Percentiles rank a stretch among this genome's conserved stretches.
phyloP scores from a whole-genome alignment of 495 filamentous ascomycete species.

The Filosporella fistucella region DNA sequence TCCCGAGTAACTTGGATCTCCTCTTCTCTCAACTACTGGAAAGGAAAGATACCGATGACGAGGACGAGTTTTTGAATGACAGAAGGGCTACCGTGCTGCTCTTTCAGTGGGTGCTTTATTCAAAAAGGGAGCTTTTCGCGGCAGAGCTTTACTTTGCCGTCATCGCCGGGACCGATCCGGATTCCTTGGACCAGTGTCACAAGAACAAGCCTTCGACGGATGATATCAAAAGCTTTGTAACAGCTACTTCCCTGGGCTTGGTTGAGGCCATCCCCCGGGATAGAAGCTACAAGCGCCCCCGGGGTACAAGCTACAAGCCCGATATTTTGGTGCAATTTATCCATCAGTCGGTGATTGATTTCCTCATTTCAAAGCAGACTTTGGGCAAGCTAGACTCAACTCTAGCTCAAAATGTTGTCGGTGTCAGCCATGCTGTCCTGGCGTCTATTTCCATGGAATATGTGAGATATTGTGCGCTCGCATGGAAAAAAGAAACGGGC shows the following conservation, averaged over 20 bases:
- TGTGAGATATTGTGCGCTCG: too few species aligned
- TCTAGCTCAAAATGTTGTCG: background rate
- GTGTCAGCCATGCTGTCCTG: constrained; percentile 5
- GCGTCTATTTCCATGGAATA: background rate
- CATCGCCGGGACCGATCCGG: constrained; percentile 8
- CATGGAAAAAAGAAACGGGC: too few species aligned
- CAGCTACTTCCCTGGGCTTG: constrained; percentile 26
- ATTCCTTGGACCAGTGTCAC: constrained; percentile 13
- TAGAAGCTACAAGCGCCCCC: background rate
- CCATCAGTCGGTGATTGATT: constrained; percentile 35
- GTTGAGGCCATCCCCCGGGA: constrained; percentile 17
- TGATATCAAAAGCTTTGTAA: constrained; percentile 23
- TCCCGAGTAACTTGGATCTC: constrained; percentile 20
- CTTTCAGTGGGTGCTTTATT: constrained; percentile 31
- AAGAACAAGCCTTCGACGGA: background rate
- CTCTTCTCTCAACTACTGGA: constrained; percentile 25
- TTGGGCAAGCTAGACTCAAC: constrained; percentile 4
- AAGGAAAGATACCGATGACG: background rate
- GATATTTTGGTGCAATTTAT: constrained; percentile 36
- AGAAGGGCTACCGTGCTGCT: constrained; percentile 12
- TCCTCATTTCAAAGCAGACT: constrained; percentile 24
- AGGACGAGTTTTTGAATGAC: too few species aligned
- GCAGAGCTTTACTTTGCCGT: constrained; percentile 30
- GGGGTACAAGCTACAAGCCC: too few species aligned
- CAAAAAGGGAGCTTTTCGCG: constrained; percentile 15